Evolutionary conservation across 345 rosid species (phyloP).

Genomic region (Murraya paniculata): DNA sequence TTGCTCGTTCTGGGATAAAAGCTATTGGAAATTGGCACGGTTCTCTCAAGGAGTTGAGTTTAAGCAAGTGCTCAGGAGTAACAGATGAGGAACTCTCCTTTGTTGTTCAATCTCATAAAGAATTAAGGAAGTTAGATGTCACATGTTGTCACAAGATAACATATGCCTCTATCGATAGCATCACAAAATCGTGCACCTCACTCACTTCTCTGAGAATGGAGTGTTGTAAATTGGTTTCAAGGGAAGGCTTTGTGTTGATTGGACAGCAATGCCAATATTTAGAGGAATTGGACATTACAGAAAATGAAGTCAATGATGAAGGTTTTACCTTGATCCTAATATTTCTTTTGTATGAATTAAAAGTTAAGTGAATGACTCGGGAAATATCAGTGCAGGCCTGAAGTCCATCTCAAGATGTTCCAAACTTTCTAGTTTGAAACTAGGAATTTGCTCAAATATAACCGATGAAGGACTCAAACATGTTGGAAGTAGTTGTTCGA

Average conservation of each 20-base stretch:
- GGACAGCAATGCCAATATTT: conserved; percentile 52
- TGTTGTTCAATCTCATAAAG: conserved; percentile 43
- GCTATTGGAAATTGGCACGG: conserved; percentile 45
- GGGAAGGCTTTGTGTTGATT: conserved; percentile 57
- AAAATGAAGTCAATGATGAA: conserved; percentile 66
- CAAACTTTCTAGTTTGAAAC: conserved; percentile 47
- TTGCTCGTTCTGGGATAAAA: conserved; percentile 48
- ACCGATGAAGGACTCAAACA: conserved; percentile 52
- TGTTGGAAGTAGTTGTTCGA: conserved; percentile 48
- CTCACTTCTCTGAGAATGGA: conserved; percentile 65
- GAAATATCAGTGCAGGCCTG: conserved; percentile 42
- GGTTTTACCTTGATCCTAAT: conserved; percentile 32
- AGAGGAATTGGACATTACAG: conserved; percentile 74
- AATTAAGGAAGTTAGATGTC: conserved; percentile 56
- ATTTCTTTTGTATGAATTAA: conserved; percentile 5
- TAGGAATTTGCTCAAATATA: conserved; percentile 63
- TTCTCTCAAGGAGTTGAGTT: conserved; percentile 52
- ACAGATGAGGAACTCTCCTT: conserved; percentile 64
- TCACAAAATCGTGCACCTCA: conserved; percentile 45
- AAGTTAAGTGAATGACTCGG: background rate
- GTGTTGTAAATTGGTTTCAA: conserved; percentile 53
- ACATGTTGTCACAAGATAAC: conserved; percentile 70
- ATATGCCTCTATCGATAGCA: conserved; percentile 43
- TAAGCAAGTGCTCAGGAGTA: conserved; percentile 67
- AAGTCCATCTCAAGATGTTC: conserved; percentile 56